phyloP scores from a whole-genome alignment of 2,329 filamentous ascomycete genomes.

The Phaeosphaeriaceae sp. region DNA sequence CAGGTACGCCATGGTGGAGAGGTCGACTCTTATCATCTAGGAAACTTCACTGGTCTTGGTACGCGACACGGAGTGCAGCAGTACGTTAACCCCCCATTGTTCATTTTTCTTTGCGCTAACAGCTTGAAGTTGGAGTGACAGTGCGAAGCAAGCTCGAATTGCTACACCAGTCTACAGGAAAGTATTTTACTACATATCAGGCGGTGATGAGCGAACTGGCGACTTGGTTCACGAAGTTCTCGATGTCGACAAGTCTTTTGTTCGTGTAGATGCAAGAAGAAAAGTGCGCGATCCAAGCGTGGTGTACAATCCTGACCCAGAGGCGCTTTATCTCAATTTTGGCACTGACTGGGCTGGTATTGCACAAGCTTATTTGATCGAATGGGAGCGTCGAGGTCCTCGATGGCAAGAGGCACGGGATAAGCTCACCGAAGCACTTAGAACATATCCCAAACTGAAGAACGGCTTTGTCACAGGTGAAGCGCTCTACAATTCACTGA shows the following conservation, averaged over 20 bases:
- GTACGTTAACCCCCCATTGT: background rate
- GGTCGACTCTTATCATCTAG: constrained; percentile 67
- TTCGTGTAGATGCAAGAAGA: constrained; percentile 61
- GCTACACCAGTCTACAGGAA: constrained; percentile 64
- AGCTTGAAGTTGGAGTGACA: constrained; percentile 57
- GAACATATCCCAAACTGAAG: constrained; percentile 61
- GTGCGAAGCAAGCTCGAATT: constrained; percentile 67
- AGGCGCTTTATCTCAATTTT: constrained; percentile 57
- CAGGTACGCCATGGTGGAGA: constrained; percentile 65
- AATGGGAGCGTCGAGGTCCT: constrained; percentile 64
- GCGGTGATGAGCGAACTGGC: constrained; percentile 62
- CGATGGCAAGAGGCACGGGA: constrained; percentile 59
- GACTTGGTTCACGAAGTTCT: constrained; percentile 61
- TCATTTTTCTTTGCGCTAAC: background rate
- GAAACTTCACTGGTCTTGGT: constrained; percentile 64
- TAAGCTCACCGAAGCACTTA: constrained; percentile 58
- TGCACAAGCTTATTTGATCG: constrained; percentile 64
- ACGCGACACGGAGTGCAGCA: constrained; percentile 69
- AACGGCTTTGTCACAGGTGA: constrained; percentile 66
- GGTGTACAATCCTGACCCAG: constrained; percentile 52
- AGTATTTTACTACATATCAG: constrained; percentile 63
- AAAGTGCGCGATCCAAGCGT: constrained; percentile 64
- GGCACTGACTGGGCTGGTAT: constrained; percentile 67
- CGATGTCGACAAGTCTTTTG: constrained; percentile 61
- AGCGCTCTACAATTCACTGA: constrained; percentile 59